Base-by-base conservation (phyloP, 768 basidiomycete species). In the Lactarius akahatsu region DNA sequence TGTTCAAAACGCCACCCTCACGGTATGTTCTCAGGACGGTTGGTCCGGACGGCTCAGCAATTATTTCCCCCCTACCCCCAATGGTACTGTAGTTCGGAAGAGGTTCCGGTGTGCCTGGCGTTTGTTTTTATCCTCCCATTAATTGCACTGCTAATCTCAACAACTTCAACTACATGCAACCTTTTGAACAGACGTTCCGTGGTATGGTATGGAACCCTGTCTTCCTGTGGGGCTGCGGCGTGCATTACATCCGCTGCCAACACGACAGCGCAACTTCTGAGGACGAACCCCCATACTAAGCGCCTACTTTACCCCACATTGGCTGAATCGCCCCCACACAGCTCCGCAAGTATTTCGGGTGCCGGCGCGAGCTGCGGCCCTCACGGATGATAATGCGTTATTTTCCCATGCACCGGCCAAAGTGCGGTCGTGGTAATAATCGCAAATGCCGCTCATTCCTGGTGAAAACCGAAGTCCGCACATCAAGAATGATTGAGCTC, bases 301-400 rank as follows among this genome's bases (percentile, higher is more conserved):
- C 61, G 57, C 57, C 34, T 38, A 40, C 26, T 62, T 18, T 58
- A 62, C 65, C 61, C 57, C 34, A 41, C 58, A 55, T 55, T 59
- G 3, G 23, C n/a, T 30, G 57, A 18, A 64, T 20, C 40, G 45
- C 56, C 55, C 36, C 60, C 65, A 50, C 65, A 57, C 30, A 18
- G 30, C 5, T 66, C 56, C 61, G 62, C 52, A 54, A 34, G 43
- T 65, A 57, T 32, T 52, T 62, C 65, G 56, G 65, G 57, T 56
- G 18, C 50, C 61, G 41, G 57, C 32, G 40, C 57, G 57, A 40
- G 15, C 38, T 43, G 38, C 47, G 23, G 57, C 10, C 32, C 45
- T 18, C 50, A 50, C 13, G 10, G 20, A 28, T 23, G 47, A 43
- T 23, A 55, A 34, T 9, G 1, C 23, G 43, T 13, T n/a, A 54